Percentiles rank a stretch among this genome's conserved stretches.
phyloP scores from a whole-genome alignment of 768 basidiomycete genomes.

The Suillus alpinus region DNA sequence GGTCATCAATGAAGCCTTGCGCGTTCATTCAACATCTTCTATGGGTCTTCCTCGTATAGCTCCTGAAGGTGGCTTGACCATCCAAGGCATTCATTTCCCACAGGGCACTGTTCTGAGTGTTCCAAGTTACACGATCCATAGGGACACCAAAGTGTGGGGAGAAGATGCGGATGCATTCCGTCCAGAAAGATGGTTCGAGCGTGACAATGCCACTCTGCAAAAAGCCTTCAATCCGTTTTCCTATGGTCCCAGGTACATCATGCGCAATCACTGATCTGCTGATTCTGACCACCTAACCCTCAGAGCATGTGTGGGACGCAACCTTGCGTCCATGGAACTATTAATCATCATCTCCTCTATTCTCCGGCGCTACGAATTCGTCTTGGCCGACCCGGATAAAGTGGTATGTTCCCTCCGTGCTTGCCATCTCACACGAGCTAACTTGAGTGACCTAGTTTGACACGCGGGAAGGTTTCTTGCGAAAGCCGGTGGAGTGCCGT shows the following conservation, averaged over 20 bases:
- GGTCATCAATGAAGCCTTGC: slow-evolving; percentile 82
- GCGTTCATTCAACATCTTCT: slow-evolving; percentile 80
- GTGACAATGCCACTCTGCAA: slow-evolving; percentile 56
- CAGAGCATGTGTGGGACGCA: slow-evolving; percentile 83
- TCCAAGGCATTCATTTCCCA: slow-evolving; percentile 56
- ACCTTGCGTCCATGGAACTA: slow-evolving; percentile 77
- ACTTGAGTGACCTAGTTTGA: slow-evolving; percentile 45
- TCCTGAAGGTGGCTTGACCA: slow-evolving; percentile 68
- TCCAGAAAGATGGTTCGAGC: slow-evolving; percentile 85
- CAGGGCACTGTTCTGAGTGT: slow-evolving; percentile 75
- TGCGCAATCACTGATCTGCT: not conserved
- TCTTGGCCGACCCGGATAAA: slow-evolving; percentile 57
- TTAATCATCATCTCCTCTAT: slow-evolving; percentile 81
- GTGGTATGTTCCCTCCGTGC: slow-evolving; percentile 39
- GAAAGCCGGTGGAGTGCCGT: slow-evolving; percentile 73
- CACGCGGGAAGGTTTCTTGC: slow-evolving; percentile 82
- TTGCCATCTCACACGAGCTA: slow-evolving; percentile 7
- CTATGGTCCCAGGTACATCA: slow-evolving; percentile 65
- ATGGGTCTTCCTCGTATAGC: slow-evolving; percentile 81
- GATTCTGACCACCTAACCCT: slow-evolving; percentile 2
- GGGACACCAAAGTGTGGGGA: slow-evolving; percentile 72
- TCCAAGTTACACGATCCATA: slow-evolving; percentile 82
- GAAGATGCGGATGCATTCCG: slow-evolving; percentile 69
- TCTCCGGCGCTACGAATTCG: slow-evolving; percentile 71
- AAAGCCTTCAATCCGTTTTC: slow-evolving; percentile 86